These are phyloP conservation scores for Lachnellula cervina DNA, from an alignment of 2,329 filamentous ascomycete genomes.

Conservation along the genomic window DNA sequence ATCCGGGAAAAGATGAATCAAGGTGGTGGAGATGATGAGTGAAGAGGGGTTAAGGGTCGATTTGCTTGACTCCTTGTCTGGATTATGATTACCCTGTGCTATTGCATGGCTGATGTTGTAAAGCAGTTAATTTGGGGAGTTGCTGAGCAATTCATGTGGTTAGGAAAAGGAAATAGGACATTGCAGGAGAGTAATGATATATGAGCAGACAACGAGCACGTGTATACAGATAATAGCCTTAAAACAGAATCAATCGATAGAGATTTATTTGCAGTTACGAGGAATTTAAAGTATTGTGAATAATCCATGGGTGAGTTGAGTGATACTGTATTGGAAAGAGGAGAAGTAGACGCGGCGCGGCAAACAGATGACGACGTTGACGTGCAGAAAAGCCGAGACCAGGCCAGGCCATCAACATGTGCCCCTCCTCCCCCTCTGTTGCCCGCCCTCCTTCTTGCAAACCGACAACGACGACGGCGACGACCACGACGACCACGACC, in stretches of 20 bases:
- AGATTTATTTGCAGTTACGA: no score
- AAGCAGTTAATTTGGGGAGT: background rate
- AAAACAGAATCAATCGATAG: no score
- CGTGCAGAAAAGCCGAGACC: conserved; percentile 2
- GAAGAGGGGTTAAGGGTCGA: background rate
- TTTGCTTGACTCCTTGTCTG: background rate
- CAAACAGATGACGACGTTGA: conserved; percentile 5
- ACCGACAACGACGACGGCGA: background rate
- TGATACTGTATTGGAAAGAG: background rate
- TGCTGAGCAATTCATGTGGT: background rate
- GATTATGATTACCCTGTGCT: background rate
- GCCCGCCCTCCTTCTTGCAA: background rate
- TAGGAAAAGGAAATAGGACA: background rate
- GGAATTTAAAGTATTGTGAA: background rate
- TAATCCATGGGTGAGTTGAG: background rate
- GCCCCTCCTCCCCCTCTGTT: background rate
- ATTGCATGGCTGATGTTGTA: background rate
- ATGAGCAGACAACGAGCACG: background rate
- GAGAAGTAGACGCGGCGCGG: background rate
- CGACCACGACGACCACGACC: no score
- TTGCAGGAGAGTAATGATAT: background rate
- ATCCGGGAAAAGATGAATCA: conserved; percentile 19
- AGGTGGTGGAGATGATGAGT: conserved; percentile 8
- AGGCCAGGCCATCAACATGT: background rate
- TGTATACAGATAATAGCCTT: background rate